Evolutionary conservation across 495 filamentous ascomycete species (phyloP), one percentile per base, ranked within the genome.

Genomic region (Acidiella bohemica): DNA sequence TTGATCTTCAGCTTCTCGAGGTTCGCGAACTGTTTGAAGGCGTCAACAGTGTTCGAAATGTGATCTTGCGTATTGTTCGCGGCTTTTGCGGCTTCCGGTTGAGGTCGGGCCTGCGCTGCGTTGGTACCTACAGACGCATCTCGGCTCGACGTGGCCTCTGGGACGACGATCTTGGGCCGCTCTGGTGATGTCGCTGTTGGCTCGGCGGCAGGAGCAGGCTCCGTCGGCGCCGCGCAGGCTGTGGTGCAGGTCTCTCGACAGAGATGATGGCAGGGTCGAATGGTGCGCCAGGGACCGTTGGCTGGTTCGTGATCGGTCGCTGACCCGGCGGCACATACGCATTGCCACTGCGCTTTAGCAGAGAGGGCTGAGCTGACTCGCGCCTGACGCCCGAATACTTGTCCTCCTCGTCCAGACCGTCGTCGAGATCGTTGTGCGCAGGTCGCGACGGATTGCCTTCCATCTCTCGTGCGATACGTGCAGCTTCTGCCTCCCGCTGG

Each of bases 351-450:
- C 39, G 77, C 59, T 47, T 72, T 66, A 7, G 68, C 64, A 50
- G 71, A 13, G 78, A 74, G 24, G 14, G 10, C 29, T 18, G 11
- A 9, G 9, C n/a, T 76, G 65, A 46, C 17, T 76, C 72, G 36
- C 90, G 77, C 27, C 74, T 80, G 14, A 99, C 90, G 54, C 86
- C 87, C 57, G 87, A 94, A 58, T 69, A 88, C 80, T 90, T 95
- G 45, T 86, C 84, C 57, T 88, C 82, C 54, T 99, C 90, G 58
- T 92, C 82, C 33, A 79, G 67, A 16, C 71, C 77, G 50, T 78
- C 68, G n/a, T 84, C 76, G 54, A 85, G 72, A 10, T 35, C 42
- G 5, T 41, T 36, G 54, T 97, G 92, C 1, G 76, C 60, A 42
- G 90, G 92, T 17, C 68, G 67, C 6, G 73, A 64, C 38, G 67